Evolutionary conservation across 2,329 filamentous ascomycete genomes (phyloP), one percentile per base, ranked within the genome.

Genomic region (Zalaria sp.): DNA sequence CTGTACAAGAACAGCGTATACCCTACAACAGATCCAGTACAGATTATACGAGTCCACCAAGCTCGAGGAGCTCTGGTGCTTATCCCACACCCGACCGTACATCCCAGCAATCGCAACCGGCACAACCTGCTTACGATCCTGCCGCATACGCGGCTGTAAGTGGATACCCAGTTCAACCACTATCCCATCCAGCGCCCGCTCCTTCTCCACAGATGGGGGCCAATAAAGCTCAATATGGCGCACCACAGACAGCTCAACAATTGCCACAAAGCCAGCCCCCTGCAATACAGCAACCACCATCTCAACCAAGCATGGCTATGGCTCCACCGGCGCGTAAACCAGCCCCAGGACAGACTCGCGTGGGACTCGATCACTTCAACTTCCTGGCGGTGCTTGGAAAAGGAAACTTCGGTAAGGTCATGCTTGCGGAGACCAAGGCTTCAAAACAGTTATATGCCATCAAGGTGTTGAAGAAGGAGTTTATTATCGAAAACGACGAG

Each of bases 351-450:
- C 83, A 83, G 28, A 76, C 81, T 56, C 78, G 89, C 41, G 96
- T 98, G 57, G 91, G 91, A 11, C 70, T 98, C 37, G 93, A 98
- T 59, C 88, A 98, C 64, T 98, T 98, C 73, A 98, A 98, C 61
- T 98, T 98, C 74, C 73, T 98, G 50, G 89, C 93, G 49, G 91
- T 98, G 41, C 76, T 98, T 49, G 91, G 91, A 58, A 98, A 98
- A 66, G 91, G 91, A 67, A 98, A 98, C 66, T 98, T 98, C 58
- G 91, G 91, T 62, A 98, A 98, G 66, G 91, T 98, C 65, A 98
- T 98, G 91, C 70, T 98, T 61, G 91, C 91, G 2, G 93, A 98
- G 66, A 94, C 91, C 1, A 98, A 98, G 71, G 79, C 79, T 42
- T 79, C 83, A 6, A 85, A 88, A 62, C 83, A 89, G 61, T 71